Base-by-base conservation (phyloP, 495 filamentous ascomycete species). In the Beverwykella pulmonaria region DNA sequence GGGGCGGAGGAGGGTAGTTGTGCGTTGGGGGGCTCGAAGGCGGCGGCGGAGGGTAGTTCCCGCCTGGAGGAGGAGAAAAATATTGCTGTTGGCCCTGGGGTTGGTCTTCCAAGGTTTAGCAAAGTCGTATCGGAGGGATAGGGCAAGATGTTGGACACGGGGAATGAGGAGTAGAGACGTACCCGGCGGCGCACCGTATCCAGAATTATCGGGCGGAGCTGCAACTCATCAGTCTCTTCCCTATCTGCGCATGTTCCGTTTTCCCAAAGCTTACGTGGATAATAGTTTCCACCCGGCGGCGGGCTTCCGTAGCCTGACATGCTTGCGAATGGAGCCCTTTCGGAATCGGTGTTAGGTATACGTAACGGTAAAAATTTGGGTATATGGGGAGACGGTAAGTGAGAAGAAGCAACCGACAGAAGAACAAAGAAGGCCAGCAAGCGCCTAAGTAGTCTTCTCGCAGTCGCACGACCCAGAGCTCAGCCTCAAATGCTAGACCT, bases 261-360 rank as follows among this genome's bases (percentile, higher is more conserved):
- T 20, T 19, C 27, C 32, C 20, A 26, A 39, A 20, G 60, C 78
- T 71, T 72, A 78, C 76, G 75, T 34, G 76, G 78, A 48, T 74
- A 59, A 73, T 76, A 79, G 41, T 73, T 67, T 17, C 72, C 72
- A 32, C 64, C 54, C 36, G 39, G 60, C 12, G 69, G 65, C 47
- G 65, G 60, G 39, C 53, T 70, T 39, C 48, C 41, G 30, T 67
- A 68, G n/a, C 65, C 65, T n/a, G 65, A 68, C 65, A 68, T 68
- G 49, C 1, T 22, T 34, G 46, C 25, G 23, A 5, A 14, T 25
- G 20, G 12, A 4, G 8, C 10, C 17, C 17, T 26, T 5, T 39
- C 17, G 1, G 12, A 25, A 19, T 26, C 14, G 9, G 22, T 15
- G 25, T 9, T 22, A 41, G 23, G n/a, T 25, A 14, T 49, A 15